A percentile compares a stretch with the other conserved stretches of the same genome.
phyloP scores from a whole-genome alignment of 177 flowering plant species.

The Vitis hybrid region DNA sequence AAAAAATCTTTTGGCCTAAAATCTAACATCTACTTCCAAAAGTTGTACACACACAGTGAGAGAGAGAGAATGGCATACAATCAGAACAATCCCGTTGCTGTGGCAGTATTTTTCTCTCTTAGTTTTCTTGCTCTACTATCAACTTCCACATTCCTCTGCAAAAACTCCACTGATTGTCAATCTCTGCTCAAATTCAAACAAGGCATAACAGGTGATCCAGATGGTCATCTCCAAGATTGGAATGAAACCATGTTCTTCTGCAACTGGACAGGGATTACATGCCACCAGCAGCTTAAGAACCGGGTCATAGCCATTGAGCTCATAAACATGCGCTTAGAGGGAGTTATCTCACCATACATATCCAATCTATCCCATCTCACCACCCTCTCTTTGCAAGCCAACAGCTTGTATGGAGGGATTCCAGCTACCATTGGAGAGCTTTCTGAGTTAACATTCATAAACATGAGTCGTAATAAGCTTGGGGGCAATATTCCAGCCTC shows the following conservation, averaged over 20 bases:
- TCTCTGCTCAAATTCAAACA: slow-evolving; percentile 15
- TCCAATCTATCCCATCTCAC: slow-evolving; percentile 3
- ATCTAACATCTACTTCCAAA: neutral
- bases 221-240: slow-evolving; percentile 5
- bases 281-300: neutral
- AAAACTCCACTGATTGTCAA: slow-evolving; percentile 2
- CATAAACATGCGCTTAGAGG: neutral
- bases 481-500: too few relatives aligned
- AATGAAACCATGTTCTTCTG: slow-evolving; percentile 7
- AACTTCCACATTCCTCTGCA: neutral
- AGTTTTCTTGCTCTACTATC: neutral
- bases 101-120: neutral
- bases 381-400: slow-evolving; percentile 4
- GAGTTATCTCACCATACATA: neutral
- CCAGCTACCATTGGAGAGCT: neutral
- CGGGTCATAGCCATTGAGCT: neutral
- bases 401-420: slow-evolving; percentile 6
- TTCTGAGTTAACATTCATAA: too few relatives aligned
- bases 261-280: slow-evolving; percentile 8
- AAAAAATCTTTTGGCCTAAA: too few relatives aligned
- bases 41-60: neutral
- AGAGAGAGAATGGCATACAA: neutral
- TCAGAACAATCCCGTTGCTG: neutral
- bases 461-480: too few relatives aligned
- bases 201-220: slow-evolving; percentile 6